Base-by-base conservation (phyloP, 306 rosid species). In the Albizia julibrissin region DNA sequence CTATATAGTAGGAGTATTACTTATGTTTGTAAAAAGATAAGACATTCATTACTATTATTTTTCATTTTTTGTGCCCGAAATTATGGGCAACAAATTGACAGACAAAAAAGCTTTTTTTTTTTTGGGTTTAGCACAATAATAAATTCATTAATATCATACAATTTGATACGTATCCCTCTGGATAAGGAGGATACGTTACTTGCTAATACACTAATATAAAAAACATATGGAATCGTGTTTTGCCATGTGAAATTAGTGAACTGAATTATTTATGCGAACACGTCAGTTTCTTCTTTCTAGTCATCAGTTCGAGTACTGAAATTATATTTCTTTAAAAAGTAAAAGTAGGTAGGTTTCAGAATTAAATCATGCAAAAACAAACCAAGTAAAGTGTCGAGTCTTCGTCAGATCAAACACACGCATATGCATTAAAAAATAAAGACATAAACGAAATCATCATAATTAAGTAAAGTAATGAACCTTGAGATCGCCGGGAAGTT, bases 401-500 rank as follows among this genome's bases (percentile, higher is more conserved):
- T n/a, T n/a, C 26, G 9, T 54, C 26, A 54, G 12, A 54, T 56
- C 65, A 66, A 18, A 33, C 13, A 66, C 8, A 31, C 22, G 40
- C 22, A 31, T 15, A 65, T 62, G 16, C 47, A 43, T 43, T 43
- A 43, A 47, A 47, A 47, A 14, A 47, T 37, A 37, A 37, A 0
- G 8, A 37, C 40, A 37, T 6, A 6, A 37, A 37, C 40, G 19
- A 47, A 47, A 47, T 47, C n/a, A 21, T 58, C 15, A 22, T 64
- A 1, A 66, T 10, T 49, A 56, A 3, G 10, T 4, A 18, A 42
- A 22, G 73, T 22, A 4, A 43, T 47, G 4, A 47, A 95, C 99
- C 98, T 95, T 95, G 24, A 95, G 97, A 81, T 95, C 56, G 71
- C 87, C 97, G 5, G 99, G 99, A 64, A 95, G 91, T 85, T 91